Conservation (phyloP, 108 stramenopile genomes). For the Skeletonema marinoi region DNA sequence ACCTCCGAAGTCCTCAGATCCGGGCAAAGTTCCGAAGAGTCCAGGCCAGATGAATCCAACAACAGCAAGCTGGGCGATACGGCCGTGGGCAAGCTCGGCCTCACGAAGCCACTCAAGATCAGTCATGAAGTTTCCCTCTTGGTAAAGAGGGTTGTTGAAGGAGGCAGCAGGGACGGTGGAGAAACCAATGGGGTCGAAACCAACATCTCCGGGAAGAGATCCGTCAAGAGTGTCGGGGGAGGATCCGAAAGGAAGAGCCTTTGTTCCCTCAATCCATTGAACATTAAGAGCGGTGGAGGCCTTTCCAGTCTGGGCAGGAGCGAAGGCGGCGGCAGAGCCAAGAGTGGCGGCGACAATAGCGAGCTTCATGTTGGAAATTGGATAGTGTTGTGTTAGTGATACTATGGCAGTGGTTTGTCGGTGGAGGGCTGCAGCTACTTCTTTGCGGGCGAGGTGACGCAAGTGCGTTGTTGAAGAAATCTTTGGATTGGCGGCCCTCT, state of each 20-base stretch:
- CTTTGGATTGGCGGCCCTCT: not conserved
- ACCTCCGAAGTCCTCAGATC: constrained; percentile 89
- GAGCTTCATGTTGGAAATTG: constrained; percentile 43
- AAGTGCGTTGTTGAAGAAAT: constrained; percentile 15
- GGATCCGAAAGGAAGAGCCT: constrained; percentile 80
- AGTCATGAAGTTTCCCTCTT: constrained; percentile 57
- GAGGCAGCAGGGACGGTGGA: constrained; percentile 87
- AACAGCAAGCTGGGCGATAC: constrained; percentile 96
- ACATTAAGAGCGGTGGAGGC: constrained; percentile 29
- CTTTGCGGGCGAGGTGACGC: constrained; percentile 17
- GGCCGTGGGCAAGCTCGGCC: constrained; percentile 97
- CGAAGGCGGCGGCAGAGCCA: constrained; percentile 51
- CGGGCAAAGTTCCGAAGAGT: constrained; percentile 93
- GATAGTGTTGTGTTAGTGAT: constrained; percentile 12
- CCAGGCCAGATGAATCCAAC: constrained; percentile 95
- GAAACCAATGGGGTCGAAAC: constrained; percentile 97
- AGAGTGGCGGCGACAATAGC: constrained; percentile 63
- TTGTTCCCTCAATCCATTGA: constrained; percentile 57
- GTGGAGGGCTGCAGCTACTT: constrained; percentile 40
- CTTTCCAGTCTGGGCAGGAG: constrained; percentile 57
- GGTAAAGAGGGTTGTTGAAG: constrained; percentile 48
- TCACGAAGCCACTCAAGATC: constrained; percentile 93
- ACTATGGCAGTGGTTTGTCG: not conserved
- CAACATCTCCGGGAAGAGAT: constrained; percentile 90
- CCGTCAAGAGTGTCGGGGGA: constrained; percentile 91